Evolutionary conservation across 2,329 filamentous ascomycete genomes (phyloP), one percentile per base, ranked within the genome.

Genomic region (Talaromyces sp.): DNA sequence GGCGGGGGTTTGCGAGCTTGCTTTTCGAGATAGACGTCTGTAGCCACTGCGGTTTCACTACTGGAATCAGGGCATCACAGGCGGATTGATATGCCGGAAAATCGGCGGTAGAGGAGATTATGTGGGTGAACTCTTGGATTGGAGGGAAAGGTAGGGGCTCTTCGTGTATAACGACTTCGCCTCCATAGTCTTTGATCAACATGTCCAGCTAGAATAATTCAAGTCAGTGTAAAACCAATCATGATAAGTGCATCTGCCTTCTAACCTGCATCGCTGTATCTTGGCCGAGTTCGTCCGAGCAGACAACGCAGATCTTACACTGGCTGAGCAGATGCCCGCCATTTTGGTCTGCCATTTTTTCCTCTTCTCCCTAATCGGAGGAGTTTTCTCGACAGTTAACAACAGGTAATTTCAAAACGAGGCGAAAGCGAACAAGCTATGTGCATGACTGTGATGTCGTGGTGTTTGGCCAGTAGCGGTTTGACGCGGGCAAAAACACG

Each of bases 1-100:
- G 89, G 46, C 93, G 86, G 10, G 93, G 85, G 67, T 91, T 91
- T 35, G 87, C 87, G 58, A 89, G 81, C 71, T 89, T 93, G 60
- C 81, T 81, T 67, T 87, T 89, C 24, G 81, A 74, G 2, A 96
- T 74, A 4, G 89, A 95, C 26, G 82, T 81, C 3, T 84, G 82
- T 53, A 97, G 84, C 93, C 95, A 99, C 60, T 84, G 80, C 3
- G 90, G 86, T 65, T 87, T 93, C 29, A 98, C 87, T 1, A 98
- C 89, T 11, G 91, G 89, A 55, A 95, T 88, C 82, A 96, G 89
- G 64, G 85, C 80, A 54, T 91, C 89, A 64, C 89, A 82, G 1
- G 91, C 87, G 63, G 85, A 82, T 62, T 85, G 81, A 72, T 95
- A 98, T 68, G 93, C 86, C n/a, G 90, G 87, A 68, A 99, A 99